A percentile compares a stretch with the other conserved stretches of the same genome.
Conservation (phyloP, 768 basidiomycete genomes). For the Cyclocybe aegerita region DNA sequence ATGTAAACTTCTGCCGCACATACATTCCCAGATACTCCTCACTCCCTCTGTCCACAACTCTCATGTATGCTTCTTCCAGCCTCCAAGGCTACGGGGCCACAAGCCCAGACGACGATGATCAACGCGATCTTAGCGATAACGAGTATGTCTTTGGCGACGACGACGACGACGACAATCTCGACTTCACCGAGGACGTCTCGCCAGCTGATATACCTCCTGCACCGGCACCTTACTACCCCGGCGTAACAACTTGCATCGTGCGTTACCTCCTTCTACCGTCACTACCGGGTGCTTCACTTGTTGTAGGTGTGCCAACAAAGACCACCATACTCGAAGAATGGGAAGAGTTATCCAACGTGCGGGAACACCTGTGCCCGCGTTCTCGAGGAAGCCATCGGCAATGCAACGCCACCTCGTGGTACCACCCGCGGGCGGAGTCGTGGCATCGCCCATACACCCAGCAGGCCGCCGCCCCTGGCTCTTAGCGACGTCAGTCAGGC, state of each 20-base stretch:
- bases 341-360: slow-evolving; percentile 22
- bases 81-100: neutral
- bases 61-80: neutral
- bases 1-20: too few species aligned
- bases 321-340: slow-evolving; percentile 7
- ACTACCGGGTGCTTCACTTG: neutral
- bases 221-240: neutral
- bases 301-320: slow-evolving; percentile 5
- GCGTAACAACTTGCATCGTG: slow-evolving; percentile 4
- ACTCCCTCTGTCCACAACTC: neutral
- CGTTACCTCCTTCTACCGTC: neutral
- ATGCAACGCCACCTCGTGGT: neutral
- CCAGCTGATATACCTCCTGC: neutral
- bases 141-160: slow-evolving; percentile 10
- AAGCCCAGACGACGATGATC: neutral
- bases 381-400: neutral
- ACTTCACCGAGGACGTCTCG: neutral
- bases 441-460: neutral
- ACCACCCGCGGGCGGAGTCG: neutral
- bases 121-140: neutral
- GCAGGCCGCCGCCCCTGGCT: neutral
- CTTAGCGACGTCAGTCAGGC: too few species aligned
- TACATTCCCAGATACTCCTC: too few species aligned
- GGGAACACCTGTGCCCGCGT: slow-evolving; percentile 18
- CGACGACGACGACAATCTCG: slow-evolving; percentile 2